Percentiles rank a stretch among this genome's conserved stretches.
Evolutionary conservation across 2,329 filamentous ascomycete genomes (phyloP).

Genomic region (Aspergillus sp.): DNA sequence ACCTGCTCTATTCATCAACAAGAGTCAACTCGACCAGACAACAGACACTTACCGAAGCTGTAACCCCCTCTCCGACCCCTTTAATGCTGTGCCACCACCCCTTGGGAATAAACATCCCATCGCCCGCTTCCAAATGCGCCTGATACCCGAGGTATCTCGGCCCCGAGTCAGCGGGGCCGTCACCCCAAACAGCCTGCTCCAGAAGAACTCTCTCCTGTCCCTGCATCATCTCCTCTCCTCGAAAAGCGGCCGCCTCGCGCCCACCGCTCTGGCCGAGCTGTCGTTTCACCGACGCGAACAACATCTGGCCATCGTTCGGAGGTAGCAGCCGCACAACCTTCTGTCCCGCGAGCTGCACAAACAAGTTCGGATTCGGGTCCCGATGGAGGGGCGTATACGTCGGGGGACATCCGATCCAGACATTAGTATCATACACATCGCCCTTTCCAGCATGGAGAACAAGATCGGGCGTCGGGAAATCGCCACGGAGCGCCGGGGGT

Average conservation of each 20-base stretch:
- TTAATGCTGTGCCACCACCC: constrained; percentile 87
- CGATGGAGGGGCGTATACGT: constrained; percentile 89
- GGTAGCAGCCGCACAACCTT: constrained; percentile 73
- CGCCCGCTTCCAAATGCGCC: constrained; percentile 60
- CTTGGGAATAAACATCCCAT: constrained; percentile 74
- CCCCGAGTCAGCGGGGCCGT: constrained; percentile 22
- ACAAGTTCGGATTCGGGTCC: constrained; percentile 92
- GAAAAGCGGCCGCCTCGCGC: constrained; percentile 51
- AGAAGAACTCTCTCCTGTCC: constrained; percentile 68
- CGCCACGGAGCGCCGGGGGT: constrained; percentile 59
- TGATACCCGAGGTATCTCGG: constrained; percentile 43
- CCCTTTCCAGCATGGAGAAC: constrained; percentile 66
- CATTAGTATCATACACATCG: constrained; percentile 80
- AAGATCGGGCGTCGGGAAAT: constrained; percentile 67
- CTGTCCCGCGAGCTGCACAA: constrained; percentile 72
- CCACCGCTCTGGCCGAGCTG: constrained; percentile 34
- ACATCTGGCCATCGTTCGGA: constrained; percentile 59
- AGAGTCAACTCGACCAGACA: background rate
- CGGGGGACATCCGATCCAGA: constrained; percentile 85
- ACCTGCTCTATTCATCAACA: constrained; percentile 40
- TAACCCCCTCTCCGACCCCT: constrained; percentile 59
- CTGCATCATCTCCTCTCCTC: constrained; percentile 89
- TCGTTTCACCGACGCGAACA: constrained; percentile 60
- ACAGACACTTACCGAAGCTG: constrained; percentile 52
- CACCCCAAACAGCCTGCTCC: constrained; percentile 69